Evolutionary conservation across 345 rosid genomes (phyloP), one percentile per base, ranked within the genome.

Genomic region (Arabidopsis arenosa): DNA sequence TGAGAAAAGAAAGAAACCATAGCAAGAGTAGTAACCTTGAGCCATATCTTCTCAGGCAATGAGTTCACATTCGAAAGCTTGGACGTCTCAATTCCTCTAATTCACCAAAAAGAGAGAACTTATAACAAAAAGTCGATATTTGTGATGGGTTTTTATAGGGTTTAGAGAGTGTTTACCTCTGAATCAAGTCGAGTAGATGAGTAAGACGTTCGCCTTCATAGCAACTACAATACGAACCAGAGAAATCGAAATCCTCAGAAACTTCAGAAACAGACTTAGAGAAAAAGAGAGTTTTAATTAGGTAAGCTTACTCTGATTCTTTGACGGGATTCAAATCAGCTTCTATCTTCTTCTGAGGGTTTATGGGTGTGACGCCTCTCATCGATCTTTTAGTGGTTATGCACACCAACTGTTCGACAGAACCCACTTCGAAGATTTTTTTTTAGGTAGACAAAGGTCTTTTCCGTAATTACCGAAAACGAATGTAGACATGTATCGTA

Each of bases 21-120:
- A 48, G 14, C 43, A 49, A 40, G 5, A 61, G 48, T 2, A 14
- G 12, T 26, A 51, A 87, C 97, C 93, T 91, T 91, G 70, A 84
- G 76, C 95, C 95, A 89, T 75, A 89, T 75, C 59, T 91, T 91
- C 51, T 91, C 89, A 12, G 97, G 93, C 11, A 91, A 78, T 2
- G 85, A 72, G 36, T 79, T 74, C 65, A 84, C 83, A 73, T 85
- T 85, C 73, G 66, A 74, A 32, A 57, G 70, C 75, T 84, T 84
- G 14, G 87, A 83, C 7, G 83, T 75, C 45, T 78, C 86, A n/a
- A 84, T 81, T 62, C 78, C 88, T 74, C 97, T 89, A 68, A 39
- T 21, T 17, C 55, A 8, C 8, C 45, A 40, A 36, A 48, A 23
- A 41, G 28, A 4, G 0, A 12, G 0, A 6, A 32, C 1, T 14